These are phyloP conservation scores for Colletotrichum australisinense DNA, from an alignment of 2,329 filamentous ascomycete species.

Conservation along the genomic window DNA sequence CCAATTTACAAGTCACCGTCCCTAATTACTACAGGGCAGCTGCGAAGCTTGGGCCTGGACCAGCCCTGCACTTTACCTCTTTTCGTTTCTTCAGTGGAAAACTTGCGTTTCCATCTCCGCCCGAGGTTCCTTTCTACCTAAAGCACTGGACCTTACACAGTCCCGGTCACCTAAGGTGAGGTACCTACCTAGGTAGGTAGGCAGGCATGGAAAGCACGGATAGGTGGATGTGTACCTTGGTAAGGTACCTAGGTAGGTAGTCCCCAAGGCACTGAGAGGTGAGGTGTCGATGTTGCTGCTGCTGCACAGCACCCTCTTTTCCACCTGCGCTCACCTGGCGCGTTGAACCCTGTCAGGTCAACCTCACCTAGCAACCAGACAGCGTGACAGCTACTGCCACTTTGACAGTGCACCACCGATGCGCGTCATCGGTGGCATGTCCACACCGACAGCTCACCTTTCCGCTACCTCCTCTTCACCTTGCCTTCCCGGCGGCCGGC, in stretches of 20 bases:
- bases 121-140: too few relatives aligned
- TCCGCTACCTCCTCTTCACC: neutral
- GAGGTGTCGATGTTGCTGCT: neutral
- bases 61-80: neutral
- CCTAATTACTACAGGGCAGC: neutral
- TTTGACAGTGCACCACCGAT: neutral
- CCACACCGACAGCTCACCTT: conserved; percentile 6
- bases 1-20: neutral
- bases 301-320: conserved; percentile 26
- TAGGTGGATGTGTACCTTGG: too few relatives aligned
- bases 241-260: too few relatives aligned
- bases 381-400: conserved; percentile 7
- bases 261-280: too few relatives aligned
- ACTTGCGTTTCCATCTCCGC: neutral
- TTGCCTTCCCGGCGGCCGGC: too few relatives aligned
- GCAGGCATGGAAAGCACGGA: too few relatives aligned
- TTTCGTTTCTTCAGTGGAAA: neutral
- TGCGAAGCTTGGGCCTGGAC: conserved; percentile 7
- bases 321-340: conserved; percentile 27
- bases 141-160: too few relatives aligned
- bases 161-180: too few relatives aligned
- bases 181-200: too few relatives aligned
- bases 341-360: conserved; percentile 28
- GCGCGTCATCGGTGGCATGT: conserved; percentile 18
- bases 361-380: conserved; percentile 8